phyloP scores from a whole-genome alignment of 805 yeast species.

The Sugiyamaella lignohabitans region DNA sequence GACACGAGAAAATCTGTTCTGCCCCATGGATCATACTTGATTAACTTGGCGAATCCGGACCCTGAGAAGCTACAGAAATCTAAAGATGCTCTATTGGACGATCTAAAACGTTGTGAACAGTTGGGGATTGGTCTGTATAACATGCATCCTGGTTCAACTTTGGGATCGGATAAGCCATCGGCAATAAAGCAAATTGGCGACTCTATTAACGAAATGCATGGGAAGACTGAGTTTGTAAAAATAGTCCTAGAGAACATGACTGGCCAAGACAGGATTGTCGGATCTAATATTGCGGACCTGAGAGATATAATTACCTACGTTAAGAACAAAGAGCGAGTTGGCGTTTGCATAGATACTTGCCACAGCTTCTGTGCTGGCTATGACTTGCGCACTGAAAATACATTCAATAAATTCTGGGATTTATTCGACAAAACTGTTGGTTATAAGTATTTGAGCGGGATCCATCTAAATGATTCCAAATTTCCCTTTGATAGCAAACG shows the following conservation, averaged over 20 bases:
- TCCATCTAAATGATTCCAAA: conserved; percentile 92
- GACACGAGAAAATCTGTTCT: conserved; percentile 54
- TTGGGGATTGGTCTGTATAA: conserved; percentile 81
- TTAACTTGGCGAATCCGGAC: conserved; percentile 90
- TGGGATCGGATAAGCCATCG: conserved; percentile 59
- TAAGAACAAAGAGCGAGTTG: conserved; percentile 79
- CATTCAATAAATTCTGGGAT: conserved; percentile 63
- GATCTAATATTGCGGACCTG: conserved; percentile 72
- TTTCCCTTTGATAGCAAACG: conserved; percentile 86
- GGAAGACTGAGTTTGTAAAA: conserved; percentile 69
- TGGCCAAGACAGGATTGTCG: conserved; percentile 88
- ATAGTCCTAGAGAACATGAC: conserved; percentile 97
- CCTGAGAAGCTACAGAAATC: conserved; percentile 70
- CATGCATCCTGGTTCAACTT: conserved; percentile 80
- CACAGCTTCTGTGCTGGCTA: conserved; percentile 96
- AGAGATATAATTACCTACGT: conserved; percentile 66
- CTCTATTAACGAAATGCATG: conserved; percentile 72
- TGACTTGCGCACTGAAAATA: conserved; percentile 59
- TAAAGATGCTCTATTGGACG: conserved; percentile 74
- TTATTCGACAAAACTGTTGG: conserved; percentile 74
- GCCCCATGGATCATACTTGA: conserved; percentile 94
- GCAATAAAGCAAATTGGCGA: conserved; percentile 68
- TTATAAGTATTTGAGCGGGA: conserved; percentile 61
- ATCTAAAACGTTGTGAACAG: conserved; percentile 77
- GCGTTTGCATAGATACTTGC: conserved; percentile 95